These are phyloP conservation scores for Trapa bicornis DNA, from an alignment of 345 rosid species.

Conservation along the genomic window DNA sequence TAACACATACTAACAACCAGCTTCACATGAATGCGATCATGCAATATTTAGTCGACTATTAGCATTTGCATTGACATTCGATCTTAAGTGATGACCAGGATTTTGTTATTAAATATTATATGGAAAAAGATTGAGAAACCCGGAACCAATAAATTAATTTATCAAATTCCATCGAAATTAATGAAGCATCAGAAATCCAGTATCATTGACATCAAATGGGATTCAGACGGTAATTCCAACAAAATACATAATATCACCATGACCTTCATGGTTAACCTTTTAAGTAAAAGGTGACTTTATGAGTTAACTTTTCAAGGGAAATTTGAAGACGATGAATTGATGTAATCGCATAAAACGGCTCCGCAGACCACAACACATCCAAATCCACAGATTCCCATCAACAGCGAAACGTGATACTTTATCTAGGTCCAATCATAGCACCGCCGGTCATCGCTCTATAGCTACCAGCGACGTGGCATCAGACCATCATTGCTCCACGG, in stretches of 20 bases:
- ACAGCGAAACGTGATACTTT: constrained; percentile 27
- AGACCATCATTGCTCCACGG: constrained; percentile 10
- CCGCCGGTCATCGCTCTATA: constrained; percentile 35
- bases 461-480: constrained; percentile 59
- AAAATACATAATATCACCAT: constrained; percentile 21
- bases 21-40: no score
- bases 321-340: neutral
- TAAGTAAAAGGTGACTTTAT: no score
- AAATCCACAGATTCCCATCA: constrained; percentile 59
- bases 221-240: constrained; percentile 93
- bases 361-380: constrained; percentile 17
- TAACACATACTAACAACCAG: no score
- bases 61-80: no score
- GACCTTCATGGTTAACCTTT: constrained; percentile 16
- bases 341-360: constrained; percentile 62
- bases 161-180: no score
- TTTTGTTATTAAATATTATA: neutral
- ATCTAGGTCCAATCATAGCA: constrained; percentile 46
- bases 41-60: no score
- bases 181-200: constrained; percentile 48
- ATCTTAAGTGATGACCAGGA: constrained; percentile 8
- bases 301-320: neutral
- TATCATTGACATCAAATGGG: constrained; percentile 26
- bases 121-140: no score
- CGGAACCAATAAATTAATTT: no score